Conservation (phyloP, 2,329 filamentous ascomycete species). For the Corinectria fuckeliana region DNA sequence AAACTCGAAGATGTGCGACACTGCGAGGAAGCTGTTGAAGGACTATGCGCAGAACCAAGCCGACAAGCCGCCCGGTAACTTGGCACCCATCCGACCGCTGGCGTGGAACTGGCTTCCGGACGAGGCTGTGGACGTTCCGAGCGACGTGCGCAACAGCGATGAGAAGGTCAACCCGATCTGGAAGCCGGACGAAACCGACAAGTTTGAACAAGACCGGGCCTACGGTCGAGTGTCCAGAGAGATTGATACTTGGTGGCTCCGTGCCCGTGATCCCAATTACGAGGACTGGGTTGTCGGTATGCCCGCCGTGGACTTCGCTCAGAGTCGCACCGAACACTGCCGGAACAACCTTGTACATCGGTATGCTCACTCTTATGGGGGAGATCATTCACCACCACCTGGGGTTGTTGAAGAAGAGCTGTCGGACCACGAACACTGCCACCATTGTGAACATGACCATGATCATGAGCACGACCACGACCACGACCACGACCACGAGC, state of each 20-base stretch:
- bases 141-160: slow-evolving; percentile 46
- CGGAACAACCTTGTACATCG: slow-evolving; percentile 65
- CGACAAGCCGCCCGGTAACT: slow-evolving; percentile 56
- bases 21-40: slow-evolving; percentile 60
- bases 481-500: slow-evolving; percentile 37
- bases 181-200: slow-evolving; percentile 60
- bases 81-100: slow-evolving; percentile 57
- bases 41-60: slow-evolving; percentile 60
- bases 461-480: slow-evolving; percentile 51
- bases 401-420: slow-evolving; percentile 48
- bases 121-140: slow-evolving; percentile 38
- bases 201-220: slow-evolving; percentile 63
- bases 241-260: slow-evolving; percentile 70
- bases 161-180: slow-evolving; percentile 56
- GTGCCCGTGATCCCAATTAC: slow-evolving; percentile 65
- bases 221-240: slow-evolving; percentile 69
- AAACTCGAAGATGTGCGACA: slow-evolving; percentile 64
- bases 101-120: slow-evolving; percentile 64
- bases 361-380: slow-evolving; percentile 55
- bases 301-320: slow-evolving; percentile 66
- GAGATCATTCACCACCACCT: slow-evolving; percentile 48
- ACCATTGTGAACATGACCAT: slow-evolving; percentile 38
- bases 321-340: slow-evolving; percentile 63
- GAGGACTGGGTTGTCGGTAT: slow-evolving; percentile 65
- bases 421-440: slow-evolving; percentile 47